Evolutionary conservation across 441 rosid species (phyloP).

Genomic region (Omphalea diandra): DNA sequence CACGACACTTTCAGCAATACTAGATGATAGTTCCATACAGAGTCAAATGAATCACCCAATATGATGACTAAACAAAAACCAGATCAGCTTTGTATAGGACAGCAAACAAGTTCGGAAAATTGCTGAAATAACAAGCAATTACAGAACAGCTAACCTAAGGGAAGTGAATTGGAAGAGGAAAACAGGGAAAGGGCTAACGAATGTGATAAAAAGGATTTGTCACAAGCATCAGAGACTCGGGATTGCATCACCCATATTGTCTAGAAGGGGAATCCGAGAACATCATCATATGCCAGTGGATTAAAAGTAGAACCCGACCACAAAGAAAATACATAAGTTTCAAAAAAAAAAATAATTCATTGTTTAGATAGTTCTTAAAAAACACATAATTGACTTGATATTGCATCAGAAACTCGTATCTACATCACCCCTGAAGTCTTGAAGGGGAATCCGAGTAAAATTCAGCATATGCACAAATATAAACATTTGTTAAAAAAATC

Average conservation of each 20-base stretch:
- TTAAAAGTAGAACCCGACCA: neutral
- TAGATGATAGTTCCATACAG: no score
- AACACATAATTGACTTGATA: neutral
- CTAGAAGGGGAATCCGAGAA: constrained; percentile 94
- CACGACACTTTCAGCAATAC: no score
- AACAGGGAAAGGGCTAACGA: no score
- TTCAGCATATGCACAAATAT: constrained; percentile 38
- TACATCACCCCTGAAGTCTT: constrained; percentile 58
- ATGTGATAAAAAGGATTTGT: neutral
- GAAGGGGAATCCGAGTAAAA: constrained; percentile 69
- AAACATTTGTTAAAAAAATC: neutral
- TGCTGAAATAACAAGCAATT: no score
- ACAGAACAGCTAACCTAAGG: neutral
- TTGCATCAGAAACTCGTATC: constrained; percentile 57
- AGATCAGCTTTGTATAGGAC: no score
- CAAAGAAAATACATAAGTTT: neutral
- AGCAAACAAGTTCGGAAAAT: no score
- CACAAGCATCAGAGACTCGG: constrained; percentile 75
- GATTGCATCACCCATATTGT: constrained; percentile 61
- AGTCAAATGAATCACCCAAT: no score
- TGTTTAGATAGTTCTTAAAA: no score
- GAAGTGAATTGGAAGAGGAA: neutral
- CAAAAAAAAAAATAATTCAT: neutral
- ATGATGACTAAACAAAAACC: no score
- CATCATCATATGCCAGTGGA: constrained; percentile 48